phyloP scores from a whole-genome alignment of 2,329 filamentous ascomycete species.

The Sporothrix brunneoviolacea region DNA sequence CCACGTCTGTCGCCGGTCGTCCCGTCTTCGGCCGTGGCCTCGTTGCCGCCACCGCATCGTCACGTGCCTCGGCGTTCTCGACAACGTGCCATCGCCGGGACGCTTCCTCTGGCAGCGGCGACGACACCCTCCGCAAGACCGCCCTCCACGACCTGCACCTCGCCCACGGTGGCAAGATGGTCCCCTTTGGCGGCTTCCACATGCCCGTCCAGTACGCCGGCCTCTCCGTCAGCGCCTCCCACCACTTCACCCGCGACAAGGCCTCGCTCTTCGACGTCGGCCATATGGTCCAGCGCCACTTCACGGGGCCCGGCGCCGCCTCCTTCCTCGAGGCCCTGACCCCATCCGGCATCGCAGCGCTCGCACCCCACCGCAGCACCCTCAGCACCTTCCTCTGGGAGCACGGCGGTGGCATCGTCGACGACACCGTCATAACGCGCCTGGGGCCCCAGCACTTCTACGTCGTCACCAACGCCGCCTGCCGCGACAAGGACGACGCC shows the following conservation, averaged over 20 bases:
- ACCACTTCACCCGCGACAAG: conserved; percentile 81
- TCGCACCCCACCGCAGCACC: conserved; percentile 64
- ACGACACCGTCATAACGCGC: conserved; percentile 86
- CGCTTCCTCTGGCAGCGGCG: conserved; percentile 6
- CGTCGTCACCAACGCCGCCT: conserved; percentile 91
- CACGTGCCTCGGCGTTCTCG: neutral
- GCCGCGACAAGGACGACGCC: conserved; percentile 76
- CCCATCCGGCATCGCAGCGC: conserved; percentile 61
- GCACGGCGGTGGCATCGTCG: conserved; percentile 73
- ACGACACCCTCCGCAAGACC: conserved; percentile 24
- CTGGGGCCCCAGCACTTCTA: conserved; percentile 73
- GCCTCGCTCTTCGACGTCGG: conserved; percentile 92
- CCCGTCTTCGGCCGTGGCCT: neutral
- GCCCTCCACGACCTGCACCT: conserved; percentile 38
- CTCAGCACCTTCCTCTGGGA: conserved; percentile 79
- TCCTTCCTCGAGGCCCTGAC: conserved; percentile 80
- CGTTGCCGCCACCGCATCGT: neutral
- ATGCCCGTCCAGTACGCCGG: conserved; percentile 89
- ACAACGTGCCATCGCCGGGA: too few relatives aligned
- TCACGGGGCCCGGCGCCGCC: conserved; percentile 72
- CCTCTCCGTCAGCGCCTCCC: conserved; percentile 73
- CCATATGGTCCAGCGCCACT: conserved; percentile 90
- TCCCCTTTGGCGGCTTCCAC: conserved; percentile 85
- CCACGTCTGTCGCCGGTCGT: neutral
- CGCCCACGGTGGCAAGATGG: conserved; percentile 80